Evolutionary conservation across 306 rosid species (phyloP).

Genomic region (Cyamopsis tetragonoloba): DNA sequence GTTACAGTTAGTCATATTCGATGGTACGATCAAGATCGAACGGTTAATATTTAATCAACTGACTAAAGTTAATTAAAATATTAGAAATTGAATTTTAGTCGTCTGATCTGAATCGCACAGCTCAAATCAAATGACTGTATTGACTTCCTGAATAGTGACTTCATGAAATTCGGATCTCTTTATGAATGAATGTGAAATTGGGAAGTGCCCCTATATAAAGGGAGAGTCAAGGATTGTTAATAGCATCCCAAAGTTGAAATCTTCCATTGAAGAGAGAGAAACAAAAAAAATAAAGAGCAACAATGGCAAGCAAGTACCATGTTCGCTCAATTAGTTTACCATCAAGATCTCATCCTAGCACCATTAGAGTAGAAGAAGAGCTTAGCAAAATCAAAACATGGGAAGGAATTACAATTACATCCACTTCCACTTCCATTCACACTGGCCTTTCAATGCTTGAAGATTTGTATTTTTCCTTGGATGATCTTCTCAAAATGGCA

Average conservation of each 20-base stretch:
- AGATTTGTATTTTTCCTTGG: slow-evolving; percentile 48
- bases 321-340: slow-evolving; percentile 69
- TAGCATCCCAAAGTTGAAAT: slow-evolving; percentile 1
- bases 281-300: neutral
- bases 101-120: too few species aligned
- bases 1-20: too few species aligned
- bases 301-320: slow-evolving; percentile 46
- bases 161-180: too few species aligned
- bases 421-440: slow-evolving; percentile 37
- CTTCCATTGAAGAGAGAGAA: neutral
- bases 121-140: too few species aligned
- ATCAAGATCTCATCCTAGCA: slow-evolving; percentile 67
- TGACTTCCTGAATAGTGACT: too few species aligned
- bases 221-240: neutral
- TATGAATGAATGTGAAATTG: neutral
- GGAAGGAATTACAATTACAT: slow-evolving; percentile 38
- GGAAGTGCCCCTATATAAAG: neutral
- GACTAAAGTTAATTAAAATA: too few species aligned
- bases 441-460: slow-evolving; percentile 42
- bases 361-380: slow-evolving; percentile 51
- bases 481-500: slow-evolving; percentile 59
- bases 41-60: too few species aligned
- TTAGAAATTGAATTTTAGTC: too few species aligned
- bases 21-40: too few species aligned
- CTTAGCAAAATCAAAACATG: slow-evolving; percentile 46